A percentile compares a stretch with the other conserved stretches of the same genome.
Evolutionary conservation across 148 eudicot genomes (phyloP).

Genomic region (Nepenthes gracilis): DNA sequence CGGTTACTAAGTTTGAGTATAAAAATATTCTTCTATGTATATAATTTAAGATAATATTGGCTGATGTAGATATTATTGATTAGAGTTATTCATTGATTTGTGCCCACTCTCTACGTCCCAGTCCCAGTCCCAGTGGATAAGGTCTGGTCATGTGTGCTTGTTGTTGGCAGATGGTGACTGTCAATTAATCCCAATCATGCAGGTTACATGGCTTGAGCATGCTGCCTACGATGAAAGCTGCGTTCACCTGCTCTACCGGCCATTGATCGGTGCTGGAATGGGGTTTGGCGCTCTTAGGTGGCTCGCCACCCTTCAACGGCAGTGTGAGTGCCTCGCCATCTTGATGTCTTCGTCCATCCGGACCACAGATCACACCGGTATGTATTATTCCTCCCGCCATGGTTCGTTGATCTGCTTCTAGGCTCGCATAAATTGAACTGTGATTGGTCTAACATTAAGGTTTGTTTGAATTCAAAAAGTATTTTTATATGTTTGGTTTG

Average conservation of each 20-base stretch:
- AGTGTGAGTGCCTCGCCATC: slow-evolving; percentile 87
- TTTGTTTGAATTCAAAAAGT: no score
- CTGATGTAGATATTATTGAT: no score
- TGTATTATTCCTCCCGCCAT: neutral
- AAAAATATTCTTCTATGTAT: no score
- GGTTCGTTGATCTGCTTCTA: neutral
- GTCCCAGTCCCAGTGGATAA: no score
- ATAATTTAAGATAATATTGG: no score
- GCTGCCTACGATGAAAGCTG: slow-evolving; percentile 67
- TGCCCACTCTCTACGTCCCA: no score
- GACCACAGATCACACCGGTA: neutral
- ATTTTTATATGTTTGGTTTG: no score
- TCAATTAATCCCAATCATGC: neutral
- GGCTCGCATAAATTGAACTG: neutral
- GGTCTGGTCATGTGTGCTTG: neutral
- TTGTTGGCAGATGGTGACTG: neutral
- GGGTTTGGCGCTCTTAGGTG: slow-evolving; percentile 95
- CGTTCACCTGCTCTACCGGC: slow-evolving; percentile 76
- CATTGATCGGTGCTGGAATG: slow-evolving; percentile 65
- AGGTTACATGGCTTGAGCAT: slow-evolving; percentile 99
- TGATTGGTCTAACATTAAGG: neutral
- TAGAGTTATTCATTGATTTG: no score
- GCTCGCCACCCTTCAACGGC: slow-evolving; percentile 86
- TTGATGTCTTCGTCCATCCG: slow-evolving; percentile 56
- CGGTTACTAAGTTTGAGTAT: no score